phyloP scores from a whole-genome alignment of 2,329 filamentous ascomycete species.

The Colletotrichum musae region DNA sequence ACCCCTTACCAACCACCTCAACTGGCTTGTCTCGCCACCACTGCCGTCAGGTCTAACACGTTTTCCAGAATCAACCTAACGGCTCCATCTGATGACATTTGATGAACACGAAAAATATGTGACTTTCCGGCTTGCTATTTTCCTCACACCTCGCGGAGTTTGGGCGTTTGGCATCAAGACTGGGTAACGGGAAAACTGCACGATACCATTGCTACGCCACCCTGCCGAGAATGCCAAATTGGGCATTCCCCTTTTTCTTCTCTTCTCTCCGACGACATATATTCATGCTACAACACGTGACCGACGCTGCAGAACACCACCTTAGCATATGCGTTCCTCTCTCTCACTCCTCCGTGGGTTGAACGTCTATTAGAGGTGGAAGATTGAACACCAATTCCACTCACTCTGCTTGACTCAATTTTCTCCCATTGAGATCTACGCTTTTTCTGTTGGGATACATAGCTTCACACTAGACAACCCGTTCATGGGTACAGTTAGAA shows the following conservation, averaged over 20 bases:
- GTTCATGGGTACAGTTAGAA: not conserved
- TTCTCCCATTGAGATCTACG: constrained; percentile 59
- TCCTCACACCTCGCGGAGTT: constrained; percentile 25
- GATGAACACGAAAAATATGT: constrained; percentile 32
- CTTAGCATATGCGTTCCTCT: constrained; percentile 69
- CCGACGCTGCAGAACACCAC: constrained; percentile 51
- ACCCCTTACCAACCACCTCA: constrained; percentile 23
- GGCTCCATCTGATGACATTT: constrained; percentile 32
- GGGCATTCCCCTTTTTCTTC: not conserved
- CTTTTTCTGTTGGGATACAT: constrained; percentile 65
- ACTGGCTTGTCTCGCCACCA: not conserved
- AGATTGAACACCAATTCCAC: constrained; percentile 62
- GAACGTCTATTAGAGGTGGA: constrained; percentile 69
- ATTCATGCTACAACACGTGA: constrained; percentile 1
- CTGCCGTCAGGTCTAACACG: constrained; percentile 23
- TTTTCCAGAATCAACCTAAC: constrained; percentile 37
- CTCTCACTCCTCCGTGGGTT: constrained; percentile 64
- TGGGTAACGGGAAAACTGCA: constrained; percentile 14
- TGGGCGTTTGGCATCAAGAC: constrained; percentile 22
- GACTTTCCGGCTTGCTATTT: constrained; percentile 48
- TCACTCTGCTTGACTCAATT: constrained; percentile 65
- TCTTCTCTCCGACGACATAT: not conserved
- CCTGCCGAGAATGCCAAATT: constrained; percentile 23
- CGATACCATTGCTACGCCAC: constrained; percentile 36
- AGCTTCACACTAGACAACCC: not conserved